phyloP scores from a whole-genome alignment of 2,329 filamentous ascomycete species.

The Metarhizium anisopliae region DNA sequence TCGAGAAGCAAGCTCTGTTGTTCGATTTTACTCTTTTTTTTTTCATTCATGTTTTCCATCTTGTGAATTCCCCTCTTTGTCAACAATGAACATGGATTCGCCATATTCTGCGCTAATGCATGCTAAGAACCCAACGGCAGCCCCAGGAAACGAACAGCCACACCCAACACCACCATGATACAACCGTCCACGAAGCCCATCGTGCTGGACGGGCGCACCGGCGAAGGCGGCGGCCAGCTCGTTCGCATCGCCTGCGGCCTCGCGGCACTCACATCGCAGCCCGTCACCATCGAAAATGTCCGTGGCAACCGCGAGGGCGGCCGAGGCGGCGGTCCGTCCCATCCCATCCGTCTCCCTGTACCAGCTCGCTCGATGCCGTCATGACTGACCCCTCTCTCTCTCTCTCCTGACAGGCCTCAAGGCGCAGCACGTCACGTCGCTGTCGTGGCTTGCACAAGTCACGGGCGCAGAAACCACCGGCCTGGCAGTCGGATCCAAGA shows the following conservation, averaged over 20 bases:
- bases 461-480: constrained; percentile 43
- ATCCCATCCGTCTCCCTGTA: neutral
- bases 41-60: too few relatives aligned
- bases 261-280: constrained; percentile 43
- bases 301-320: constrained; percentile 39
- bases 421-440: constrained; percentile 48
- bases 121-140: too few relatives aligned
- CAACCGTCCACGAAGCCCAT: constrained; percentile 24
- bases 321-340: constrained; percentile 17
- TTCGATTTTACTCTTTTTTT: too few relatives aligned
- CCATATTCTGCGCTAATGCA: too few relatives aligned
- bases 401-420: constrained; percentile 39
- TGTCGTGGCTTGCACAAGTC: constrained; percentile 43
- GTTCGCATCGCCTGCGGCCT: constrained; percentile 47
- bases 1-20: too few relatives aligned
- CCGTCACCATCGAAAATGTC: constrained; percentile 45
- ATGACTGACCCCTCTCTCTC: neutral
- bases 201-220: constrained; percentile 45
- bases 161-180: too few relatives aligned
- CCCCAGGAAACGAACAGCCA: too few relatives aligned
- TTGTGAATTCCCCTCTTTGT: too few relatives aligned
- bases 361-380: neutral
- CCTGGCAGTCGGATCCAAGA: constrained; percentile 40
- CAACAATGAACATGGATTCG: too few relatives aligned
- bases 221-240: constrained; percentile 55